Evolutionary conservation across 2,329 filamentous ascomycete species (phyloP).

Genomic region (Huntiella decipiens): DNA sequence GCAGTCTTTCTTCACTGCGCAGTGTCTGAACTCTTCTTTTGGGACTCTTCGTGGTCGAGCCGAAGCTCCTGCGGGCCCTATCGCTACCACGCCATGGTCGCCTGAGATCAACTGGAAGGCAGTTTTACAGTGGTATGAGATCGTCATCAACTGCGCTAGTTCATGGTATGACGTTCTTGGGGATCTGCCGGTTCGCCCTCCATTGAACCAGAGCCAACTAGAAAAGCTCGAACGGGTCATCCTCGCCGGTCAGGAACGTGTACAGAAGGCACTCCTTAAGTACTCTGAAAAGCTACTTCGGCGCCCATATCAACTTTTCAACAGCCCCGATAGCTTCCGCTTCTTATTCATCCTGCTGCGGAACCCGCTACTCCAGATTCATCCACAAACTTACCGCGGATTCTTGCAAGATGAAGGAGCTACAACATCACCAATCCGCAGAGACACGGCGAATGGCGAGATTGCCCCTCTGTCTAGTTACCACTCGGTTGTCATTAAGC

Average conservation of each 20-base stretch:
- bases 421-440: not conserved
- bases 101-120: slow-evolving; percentile 60
- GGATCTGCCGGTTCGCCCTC: not conserved
- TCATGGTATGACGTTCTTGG: slow-evolving; percentile 31
- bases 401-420: slow-evolving; percentile 17
- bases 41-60: slow-evolving; percentile 19
- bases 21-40: slow-evolving; percentile 64
- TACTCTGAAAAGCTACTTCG: slow-evolving; percentile 63
- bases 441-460: not conserved
- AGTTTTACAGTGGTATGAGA: slow-evolving; percentile 54
- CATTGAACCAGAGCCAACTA: not conserved
- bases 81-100: slow-evolving; percentile 31
- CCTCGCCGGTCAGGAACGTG: slow-evolving; percentile 44
- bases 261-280: slow-evolving; percentile 54
- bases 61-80: not conserved
- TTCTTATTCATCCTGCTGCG: slow-evolving; percentile 62
- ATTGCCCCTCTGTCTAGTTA: slow-evolving; percentile 26
- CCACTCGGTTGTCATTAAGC: slow-evolving; percentile 70
- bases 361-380: slow-evolving; percentile 53
- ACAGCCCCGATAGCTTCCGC: slow-evolving; percentile 48
- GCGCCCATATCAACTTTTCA: slow-evolving; percentile 52
- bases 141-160: slow-evolving; percentile 46
- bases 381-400: slow-evolving; percentile 23
- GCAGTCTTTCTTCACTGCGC: slow-evolving; percentile 46
- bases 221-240: slow-evolving; percentile 25